phyloP scores from a whole-genome alignment of 495 filamentous ascomycete species.

The Glonium stellatum region DNA sequence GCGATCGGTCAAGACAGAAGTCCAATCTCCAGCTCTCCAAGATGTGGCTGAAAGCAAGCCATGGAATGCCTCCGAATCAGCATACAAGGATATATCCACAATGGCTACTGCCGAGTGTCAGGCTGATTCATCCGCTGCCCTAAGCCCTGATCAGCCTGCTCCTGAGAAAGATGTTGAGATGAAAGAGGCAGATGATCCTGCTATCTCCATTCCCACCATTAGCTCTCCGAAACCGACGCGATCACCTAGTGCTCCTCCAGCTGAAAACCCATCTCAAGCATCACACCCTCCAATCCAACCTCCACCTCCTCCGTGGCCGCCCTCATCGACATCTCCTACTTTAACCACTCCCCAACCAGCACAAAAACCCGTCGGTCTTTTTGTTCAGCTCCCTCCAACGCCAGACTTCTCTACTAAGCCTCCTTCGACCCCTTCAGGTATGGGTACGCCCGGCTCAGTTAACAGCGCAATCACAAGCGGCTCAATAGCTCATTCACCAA shows the following conservation, averaged over 20 bases:
- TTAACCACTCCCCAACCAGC: background rate
- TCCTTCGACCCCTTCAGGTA: constrained; percentile 41
- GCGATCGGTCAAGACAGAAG: constrained; percentile 24
- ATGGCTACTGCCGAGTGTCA: background rate
- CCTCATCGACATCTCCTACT: constrained; percentile 6
- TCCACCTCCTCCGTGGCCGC: constrained; percentile 25
- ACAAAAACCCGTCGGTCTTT: constrained; percentile 19
- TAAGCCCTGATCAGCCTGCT: background rate
- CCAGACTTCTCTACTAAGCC: constrained; percentile 34
- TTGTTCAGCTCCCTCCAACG: constrained; percentile 15
- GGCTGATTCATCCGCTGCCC: background rate
- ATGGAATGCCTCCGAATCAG: background rate
- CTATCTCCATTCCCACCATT: background rate
- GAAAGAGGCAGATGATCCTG: constrained; percentile 23
- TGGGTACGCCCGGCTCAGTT: constrained; percentile 27
- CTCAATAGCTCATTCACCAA: constrained; percentile 48
- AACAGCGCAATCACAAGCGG: constrained; percentile 11
- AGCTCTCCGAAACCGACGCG: constrained; percentile 7
- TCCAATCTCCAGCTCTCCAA: constrained; percentile 18
- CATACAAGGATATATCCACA: constrained; percentile 1
- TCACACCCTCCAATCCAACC: constrained; percentile 27
- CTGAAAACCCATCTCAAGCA: constrained; percentile 4
- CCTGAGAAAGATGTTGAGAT: constrained; percentile 27
- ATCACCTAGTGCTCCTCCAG: constrained; percentile 13
- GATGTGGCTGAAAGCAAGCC: constrained; percentile 14